Evolutionary conservation across 1,284 basidiomycete species (phyloP), one percentile per base, ranked within the genome.

Genomic region (Xerocomus minutiporus): DNA sequence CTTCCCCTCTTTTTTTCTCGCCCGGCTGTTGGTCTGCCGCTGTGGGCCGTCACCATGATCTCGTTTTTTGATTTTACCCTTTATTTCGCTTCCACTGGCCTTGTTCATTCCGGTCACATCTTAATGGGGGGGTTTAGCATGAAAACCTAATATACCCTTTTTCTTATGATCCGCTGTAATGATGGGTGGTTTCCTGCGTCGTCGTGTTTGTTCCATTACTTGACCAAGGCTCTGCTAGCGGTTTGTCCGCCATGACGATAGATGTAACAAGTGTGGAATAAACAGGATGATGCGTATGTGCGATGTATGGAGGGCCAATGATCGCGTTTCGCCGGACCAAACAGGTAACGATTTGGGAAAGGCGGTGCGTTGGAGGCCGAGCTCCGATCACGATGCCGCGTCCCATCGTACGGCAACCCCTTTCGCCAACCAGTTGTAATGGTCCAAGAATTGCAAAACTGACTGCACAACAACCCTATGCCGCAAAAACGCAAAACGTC

Each of bases 141-240:
- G 51, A 60, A 59, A 58, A 42, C 53, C 36, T 69, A 69, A 53
- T 68, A 70, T 67, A 67, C 65, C 65, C 65, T n/a, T 62, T 61
- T n/a, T 51, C 50, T 53, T 69, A 70, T 48, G 59, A 69, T 70
- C 56, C 57, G 44, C 50, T 64, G 60, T 71, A 71, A 67, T 70
- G 58, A 59, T 55, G 53, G 46, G 54, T 53, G 43, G 48, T 49
- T 54, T 46, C 45, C 53, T 44, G 36, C 55, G 42, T 50, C 55
- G 47, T 51, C 48, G 29, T 54, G 45, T 40, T 54, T 56, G 23
- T 36, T 25, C 48, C 25, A 34, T 50, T 17, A 49, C 34, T 36
- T 44, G 42, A 23, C 42, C 9, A 29, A 44, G 28, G 28, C n/a
- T 31, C 42, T 31, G n/a, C 8, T 44, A 44, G 41, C 29, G 26